phyloP scores from a whole-genome alignment of 768 basidiomycete species.

The Mycena epipterygia region DNA sequence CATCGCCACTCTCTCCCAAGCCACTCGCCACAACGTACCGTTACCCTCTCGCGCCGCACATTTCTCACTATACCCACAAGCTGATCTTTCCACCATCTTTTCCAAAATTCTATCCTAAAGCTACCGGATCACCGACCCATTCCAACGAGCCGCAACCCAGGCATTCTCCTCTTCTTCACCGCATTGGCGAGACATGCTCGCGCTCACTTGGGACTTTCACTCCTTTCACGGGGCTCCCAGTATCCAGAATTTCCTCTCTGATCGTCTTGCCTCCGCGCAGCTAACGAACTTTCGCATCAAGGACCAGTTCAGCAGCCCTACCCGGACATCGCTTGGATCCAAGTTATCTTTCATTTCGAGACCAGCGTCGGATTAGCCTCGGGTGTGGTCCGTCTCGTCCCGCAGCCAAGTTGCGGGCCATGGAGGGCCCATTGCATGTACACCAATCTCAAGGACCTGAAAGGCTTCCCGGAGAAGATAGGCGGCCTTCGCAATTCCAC shows the following conservation, averaged over 20 bases:
- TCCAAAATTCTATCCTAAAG: too few species aligned
- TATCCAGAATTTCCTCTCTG: conserved; percentile 51
- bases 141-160: too few species aligned
- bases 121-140: too few species aligned
- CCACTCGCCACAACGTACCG: too few species aligned
- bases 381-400: conserved; percentile 67
- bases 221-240: conserved; percentile 53
- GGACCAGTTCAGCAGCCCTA: conserved; percentile 46
- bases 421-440: conserved; percentile 71
- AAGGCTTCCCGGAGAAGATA: conserved; percentile 56
- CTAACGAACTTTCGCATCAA: conserved; percentile 41
- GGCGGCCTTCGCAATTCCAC: conserved; percentile 54
- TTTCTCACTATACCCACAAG: too few species aligned
- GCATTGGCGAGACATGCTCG: conserved; percentile 56
- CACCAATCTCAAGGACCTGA: conserved; percentile 65
- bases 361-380: conserved; percentile 57
- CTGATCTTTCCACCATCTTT: too few species aligned
- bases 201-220: conserved; percentile 65
- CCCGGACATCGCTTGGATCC: conserved; percentile 61
- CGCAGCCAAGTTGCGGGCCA: conserved; percentile 45
- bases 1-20: too few species aligned
- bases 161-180: too few species aligned
- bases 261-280: conserved; percentile 46
- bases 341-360: conserved; percentile 63
- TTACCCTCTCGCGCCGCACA: too few species aligned